These are phyloP conservation scores for Chaetomiaceae sp. DNA, from an alignment of 2,329 filamentous ascomycete genomes.

Conservation along the genomic window DNA sequence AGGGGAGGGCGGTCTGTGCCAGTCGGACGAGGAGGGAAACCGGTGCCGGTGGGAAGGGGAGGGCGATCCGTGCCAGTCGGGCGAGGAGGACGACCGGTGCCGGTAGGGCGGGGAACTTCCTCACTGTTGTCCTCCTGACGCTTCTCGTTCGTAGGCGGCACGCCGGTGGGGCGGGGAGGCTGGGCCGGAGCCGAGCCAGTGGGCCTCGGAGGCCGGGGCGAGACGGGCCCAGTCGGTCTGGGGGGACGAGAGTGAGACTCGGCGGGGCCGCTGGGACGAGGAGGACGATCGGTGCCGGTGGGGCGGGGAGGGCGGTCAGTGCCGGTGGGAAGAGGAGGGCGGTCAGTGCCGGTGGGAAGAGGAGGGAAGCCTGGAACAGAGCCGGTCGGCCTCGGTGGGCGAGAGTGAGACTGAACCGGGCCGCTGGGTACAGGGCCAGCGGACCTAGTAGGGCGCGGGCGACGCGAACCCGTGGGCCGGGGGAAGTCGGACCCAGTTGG, in stretches of 20 bases:
- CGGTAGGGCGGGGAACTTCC: background rate
- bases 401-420: background rate
- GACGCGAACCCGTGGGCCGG: background rate
- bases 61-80: background rate
- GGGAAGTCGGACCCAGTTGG: background rate
- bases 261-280: background rate
- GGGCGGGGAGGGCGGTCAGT: background rate
- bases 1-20: background rate
- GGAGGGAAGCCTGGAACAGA: background rate
- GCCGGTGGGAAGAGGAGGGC: background rate
- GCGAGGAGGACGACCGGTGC: background rate
- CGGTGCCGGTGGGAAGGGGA: background rate
- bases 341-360: background rate
- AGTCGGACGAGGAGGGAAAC: background rate
- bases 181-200: background rate
- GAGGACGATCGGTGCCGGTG: background rate
- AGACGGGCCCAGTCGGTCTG: background rate
- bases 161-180: background rate
- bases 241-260: background rate
- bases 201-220: background rate
- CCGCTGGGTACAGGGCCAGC: background rate
- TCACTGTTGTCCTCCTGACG: background rate
- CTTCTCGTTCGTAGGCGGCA: background rate
- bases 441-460: background rate
- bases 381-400: background rate